phyloP scores from a whole-genome alignment of 1,284 basidiomycete genomes.

The Cryptococcus jaspeensis region DNA sequence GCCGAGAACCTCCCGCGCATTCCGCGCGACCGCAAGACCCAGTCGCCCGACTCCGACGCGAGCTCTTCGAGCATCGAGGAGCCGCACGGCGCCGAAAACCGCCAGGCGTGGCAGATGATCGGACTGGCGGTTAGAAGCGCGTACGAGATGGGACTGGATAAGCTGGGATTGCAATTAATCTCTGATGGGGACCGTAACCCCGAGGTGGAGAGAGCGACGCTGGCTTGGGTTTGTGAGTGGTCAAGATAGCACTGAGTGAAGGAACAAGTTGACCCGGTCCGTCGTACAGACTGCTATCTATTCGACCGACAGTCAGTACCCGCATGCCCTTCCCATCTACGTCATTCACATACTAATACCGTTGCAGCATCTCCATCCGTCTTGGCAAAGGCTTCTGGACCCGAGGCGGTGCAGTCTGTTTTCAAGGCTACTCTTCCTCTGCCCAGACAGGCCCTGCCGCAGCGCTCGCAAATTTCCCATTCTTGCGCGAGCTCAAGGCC shows the following conservation, averaged over 20 bases:
- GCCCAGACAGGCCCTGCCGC: conserved; percentile 48
- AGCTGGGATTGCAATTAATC: conserved; percentile 40
- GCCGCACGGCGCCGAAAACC: conserved; percentile 45
- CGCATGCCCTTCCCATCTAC: too few species aligned
- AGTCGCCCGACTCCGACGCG: conserved; percentile 1
- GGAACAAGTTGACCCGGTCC: conserved; percentile 2
- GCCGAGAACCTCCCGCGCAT: conserved; percentile 50
- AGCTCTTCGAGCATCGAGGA: conserved; percentile 13
- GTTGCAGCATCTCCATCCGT: conserved; percentile 42
- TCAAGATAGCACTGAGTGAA: not conserved
- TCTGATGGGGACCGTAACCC: conserved; percentile 37
- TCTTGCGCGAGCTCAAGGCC: conserved; percentile 32
- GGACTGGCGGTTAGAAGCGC: conserved; percentile 46
- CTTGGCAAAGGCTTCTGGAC: conserved; percentile 52
- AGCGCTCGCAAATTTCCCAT: conserved; percentile 46
- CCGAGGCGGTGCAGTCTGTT: conserved; percentile 48
- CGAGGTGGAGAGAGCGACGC: conserved; percentile 43
- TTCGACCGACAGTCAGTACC: conserved; percentile 46
- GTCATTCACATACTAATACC: not conserved
- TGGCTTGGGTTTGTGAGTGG: conserved; percentile 50
- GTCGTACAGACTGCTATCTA: conserved; percentile 45
- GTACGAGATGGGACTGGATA: conserved; percentile 48
- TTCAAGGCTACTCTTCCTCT: conserved; percentile 48
- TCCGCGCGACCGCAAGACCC: conserved; percentile 10
- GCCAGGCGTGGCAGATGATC: conserved; percentile 50